phyloP scores from a whole-genome alignment of 2,329 filamentous ascomycete species.

The Thelonectria blattea region DNA sequence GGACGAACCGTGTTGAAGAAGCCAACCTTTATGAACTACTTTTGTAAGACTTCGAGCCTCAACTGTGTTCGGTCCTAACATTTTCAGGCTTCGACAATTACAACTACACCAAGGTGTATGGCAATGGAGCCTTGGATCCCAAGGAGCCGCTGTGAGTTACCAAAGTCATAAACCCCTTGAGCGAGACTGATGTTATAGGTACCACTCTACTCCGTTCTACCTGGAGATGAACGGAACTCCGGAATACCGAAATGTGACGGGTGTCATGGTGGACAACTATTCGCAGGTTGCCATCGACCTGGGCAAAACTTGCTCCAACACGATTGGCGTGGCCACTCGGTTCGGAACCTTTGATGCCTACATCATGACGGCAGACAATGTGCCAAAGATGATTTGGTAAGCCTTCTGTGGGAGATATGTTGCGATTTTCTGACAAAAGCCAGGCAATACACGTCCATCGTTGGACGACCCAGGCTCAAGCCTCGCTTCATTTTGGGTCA shows the following conservation, averaged over 20 bases:
- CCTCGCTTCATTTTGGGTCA: slow-evolving; percentile 6
- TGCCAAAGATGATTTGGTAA: slow-evolving; percentile 9
- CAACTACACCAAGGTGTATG: slow-evolving; percentile 9
- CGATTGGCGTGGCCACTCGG: slow-evolving; percentile 10
- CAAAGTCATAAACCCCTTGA: background rate
- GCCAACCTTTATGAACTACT: slow-evolving; percentile 12
- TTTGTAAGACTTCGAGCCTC: background rate
- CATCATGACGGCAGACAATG: slow-evolving; percentile 6
- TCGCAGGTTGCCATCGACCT: slow-evolving; percentile 12
- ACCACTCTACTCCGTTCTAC: slow-evolving; percentile 12
- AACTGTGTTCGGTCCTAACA: background rate
- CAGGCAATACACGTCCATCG: slow-evolving; percentile 7
- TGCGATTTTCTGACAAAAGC: background rate
- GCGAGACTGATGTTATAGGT: background rate
- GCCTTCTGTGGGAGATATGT: background rate
- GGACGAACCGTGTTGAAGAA: slow-evolving; percentile 11
- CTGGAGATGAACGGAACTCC: slow-evolving; percentile 9
- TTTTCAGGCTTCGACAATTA: slow-evolving; percentile 1
- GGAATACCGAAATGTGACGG: background rate
- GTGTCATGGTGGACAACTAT: slow-evolving; percentile 9
- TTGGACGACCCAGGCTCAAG: slow-evolving; percentile 4
- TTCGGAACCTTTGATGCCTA: slow-evolving; percentile 10
- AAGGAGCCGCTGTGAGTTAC: slow-evolving; percentile 8
- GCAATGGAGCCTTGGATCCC: background rate
- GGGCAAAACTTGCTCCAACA: slow-evolving; percentile 1